Base-by-base conservation (phyloP, 2,329 filamentous ascomycete species). In the Trichophyton equinum region DNA sequence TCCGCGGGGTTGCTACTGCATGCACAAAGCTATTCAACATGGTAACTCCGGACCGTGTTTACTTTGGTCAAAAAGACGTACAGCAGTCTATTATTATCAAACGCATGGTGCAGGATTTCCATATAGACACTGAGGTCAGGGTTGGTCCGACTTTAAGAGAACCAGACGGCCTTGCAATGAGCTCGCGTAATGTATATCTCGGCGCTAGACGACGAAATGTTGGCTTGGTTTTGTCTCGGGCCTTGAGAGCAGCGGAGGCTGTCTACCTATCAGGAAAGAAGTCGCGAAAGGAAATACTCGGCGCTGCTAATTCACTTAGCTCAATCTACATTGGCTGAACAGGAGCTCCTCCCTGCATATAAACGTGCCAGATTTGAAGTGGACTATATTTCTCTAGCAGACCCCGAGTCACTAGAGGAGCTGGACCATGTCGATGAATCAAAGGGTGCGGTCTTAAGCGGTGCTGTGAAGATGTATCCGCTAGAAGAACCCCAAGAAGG, bases 41-140 rank as follows among this genome's bases (percentile, higher is more conserved):
- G 60, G 85, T 89, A 53, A 80, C 84, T 65, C 87, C 89, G 3
- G 86, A 91, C 61, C 82, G 82, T 51, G 89, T 90, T 4, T 94
- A 96, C 76, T 96, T 99, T 77, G 94, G 94, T 3, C 94, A 97
- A 74, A 99, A 99, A 76, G 94, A 99, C 73, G 85, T 96, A 20
- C 94, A 99, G 78, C 94, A 99, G 76, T 95, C 91, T 0, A 88
- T 95, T 18, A 83, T 99, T 9, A 88, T 99, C 68, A 85, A 84
- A 68, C 84, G 88, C 51, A 85, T 99, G 83, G 88, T 96, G 36
- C 81, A 84, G 66, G 94, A 99, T 73, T 91, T 99, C 66, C 84
- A 91, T 71, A 74, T 97, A 46, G 83, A 88, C 44, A 87, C 84
- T 2, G 78, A 88, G 22, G 84, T 97, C 7, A 80, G 85, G 36